Percentiles rank a stretch among this genome's conserved stretches.
Evolutionary conservation across 2,329 filamentous ascomycete species (phyloP).

Genomic region (Fusarium incarnatum): DNA sequence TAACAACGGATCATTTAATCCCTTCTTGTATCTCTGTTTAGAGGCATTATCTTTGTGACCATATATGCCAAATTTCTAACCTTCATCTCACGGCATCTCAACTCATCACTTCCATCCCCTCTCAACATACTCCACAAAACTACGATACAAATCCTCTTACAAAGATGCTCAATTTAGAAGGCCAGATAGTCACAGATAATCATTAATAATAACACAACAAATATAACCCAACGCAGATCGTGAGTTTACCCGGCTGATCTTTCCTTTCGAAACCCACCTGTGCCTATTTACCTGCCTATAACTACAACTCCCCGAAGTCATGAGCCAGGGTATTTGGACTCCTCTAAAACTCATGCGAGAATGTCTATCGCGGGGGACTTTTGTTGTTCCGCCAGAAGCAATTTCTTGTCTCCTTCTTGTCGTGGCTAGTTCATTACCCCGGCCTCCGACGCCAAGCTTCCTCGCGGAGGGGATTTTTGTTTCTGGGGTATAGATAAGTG

Average conservation of each 20-base stretch:
- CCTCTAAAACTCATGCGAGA: conserved; percentile 4
- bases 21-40: neutral
- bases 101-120: neutral
- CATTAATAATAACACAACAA: neutral
- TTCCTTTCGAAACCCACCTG: neutral
- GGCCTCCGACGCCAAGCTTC: conserved; percentile 14
- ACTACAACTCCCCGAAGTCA: neutral
- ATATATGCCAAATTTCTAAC: neutral
- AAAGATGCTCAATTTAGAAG: neutral
- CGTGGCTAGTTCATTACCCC: conserved; percentile 22
- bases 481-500: conserved; percentile 14
- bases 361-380: conserved; percentile 16
- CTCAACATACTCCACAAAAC: neutral
- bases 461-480: neutral
- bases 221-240: neutral
- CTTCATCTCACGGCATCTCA: neutral
- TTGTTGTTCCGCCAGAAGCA: conserved; percentile 7
- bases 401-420: conserved; percentile 29
- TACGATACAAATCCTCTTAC: neutral
- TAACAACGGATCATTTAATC: neutral
- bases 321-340: neutral
- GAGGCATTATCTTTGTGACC: neutral
- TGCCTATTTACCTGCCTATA: neutral
- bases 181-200: neutral
- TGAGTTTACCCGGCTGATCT: neutral